These are phyloP conservation scores for Claviceps monticola DNA, from an alignment of 2,329 filamentous ascomycete genomes.

Conservation along the genomic window DNA sequence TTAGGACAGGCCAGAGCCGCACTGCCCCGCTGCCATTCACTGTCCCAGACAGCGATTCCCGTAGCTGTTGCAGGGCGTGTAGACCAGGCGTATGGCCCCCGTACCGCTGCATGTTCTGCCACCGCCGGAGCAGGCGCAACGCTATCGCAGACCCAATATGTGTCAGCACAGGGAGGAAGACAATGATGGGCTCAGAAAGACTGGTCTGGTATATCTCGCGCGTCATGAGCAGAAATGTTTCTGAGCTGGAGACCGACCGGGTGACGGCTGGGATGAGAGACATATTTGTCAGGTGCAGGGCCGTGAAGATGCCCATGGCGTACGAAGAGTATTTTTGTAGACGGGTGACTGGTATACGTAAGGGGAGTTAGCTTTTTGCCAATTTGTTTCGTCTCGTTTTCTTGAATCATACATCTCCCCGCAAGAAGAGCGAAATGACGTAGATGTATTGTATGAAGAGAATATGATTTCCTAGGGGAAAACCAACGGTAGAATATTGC, in stretches of 20 bases:
- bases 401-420: too few species aligned
- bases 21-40: constrained; percentile 17
- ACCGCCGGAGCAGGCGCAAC: constrained; percentile 60
- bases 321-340: constrained; percentile 86
- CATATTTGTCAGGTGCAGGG: constrained; percentile 68
- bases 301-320: constrained; percentile 62
- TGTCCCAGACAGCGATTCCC: constrained; percentile 17
- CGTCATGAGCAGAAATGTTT: constrained; percentile 79
- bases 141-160: constrained; percentile 68
- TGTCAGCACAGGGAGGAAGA: constrained; percentile 58
- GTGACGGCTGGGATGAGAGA: constrained; percentile 67
- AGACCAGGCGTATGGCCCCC: constrained; percentile 51
- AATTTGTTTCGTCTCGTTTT: too few species aligned
- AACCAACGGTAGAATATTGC: constrained; percentile 62
- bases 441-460: too few species aligned
- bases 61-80: constrained; percentile 22
- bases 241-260: constrained; percentile 57
- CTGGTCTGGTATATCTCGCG: constrained; percentile 85
- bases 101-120: constrained; percentile 59
- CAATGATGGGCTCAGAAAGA: constrained; percentile 63
- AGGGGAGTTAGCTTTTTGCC: neutral
- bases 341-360: constrained; percentile 25
- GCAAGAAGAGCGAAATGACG: too few species aligned
- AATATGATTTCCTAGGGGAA: neutral
- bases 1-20: constrained; percentile 53